These are phyloP conservation scores for Ammopiptanthus mongolicus DNA, from an alignment of 306 rosid species.

Conservation along the genomic window DNA sequence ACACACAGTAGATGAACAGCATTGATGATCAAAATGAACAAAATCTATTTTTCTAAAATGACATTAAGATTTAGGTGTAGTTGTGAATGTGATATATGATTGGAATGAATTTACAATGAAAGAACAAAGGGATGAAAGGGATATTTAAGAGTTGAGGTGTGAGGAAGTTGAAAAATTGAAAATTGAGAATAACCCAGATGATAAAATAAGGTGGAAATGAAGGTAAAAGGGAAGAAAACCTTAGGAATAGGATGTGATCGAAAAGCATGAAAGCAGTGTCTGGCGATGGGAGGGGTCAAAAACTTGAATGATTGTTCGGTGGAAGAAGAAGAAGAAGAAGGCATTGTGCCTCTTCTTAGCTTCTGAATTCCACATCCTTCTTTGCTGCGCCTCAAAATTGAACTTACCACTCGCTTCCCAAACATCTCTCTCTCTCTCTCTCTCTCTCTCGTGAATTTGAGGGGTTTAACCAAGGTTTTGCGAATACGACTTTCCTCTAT, in stretches of 20 bases:
- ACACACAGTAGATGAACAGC: not conserved
- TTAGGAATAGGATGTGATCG: constrained; percentile 23
- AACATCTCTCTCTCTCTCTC: constrained; percentile 23
- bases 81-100: not conserved
- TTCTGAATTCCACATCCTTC: constrained; percentile 1
- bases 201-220: not conserved
- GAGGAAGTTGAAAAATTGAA: not conserved
- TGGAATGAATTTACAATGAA: not conserved
- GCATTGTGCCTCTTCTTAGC: not conserved
- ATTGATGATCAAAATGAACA: not conserved
- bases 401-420: constrained; percentile 9
- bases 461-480: constrained; percentile 23
- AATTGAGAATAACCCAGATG: not conserved
- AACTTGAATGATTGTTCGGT: not conserved
- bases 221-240: not conserved
- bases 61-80: not conserved
- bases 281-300: not conserved
- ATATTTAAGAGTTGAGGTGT: not conserved
- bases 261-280: constrained; percentile 15
- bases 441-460: not conserved
- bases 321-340: constrained; percentile 1
- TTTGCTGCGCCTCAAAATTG: constrained; percentile 19
- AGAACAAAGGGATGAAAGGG: not conserved
- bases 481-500: not conserved
- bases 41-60: not conserved